Conservation (phyloP, 2,329 filamentous ascomycete genomes). For the Zymoseptoria pseudotritici region DNA sequence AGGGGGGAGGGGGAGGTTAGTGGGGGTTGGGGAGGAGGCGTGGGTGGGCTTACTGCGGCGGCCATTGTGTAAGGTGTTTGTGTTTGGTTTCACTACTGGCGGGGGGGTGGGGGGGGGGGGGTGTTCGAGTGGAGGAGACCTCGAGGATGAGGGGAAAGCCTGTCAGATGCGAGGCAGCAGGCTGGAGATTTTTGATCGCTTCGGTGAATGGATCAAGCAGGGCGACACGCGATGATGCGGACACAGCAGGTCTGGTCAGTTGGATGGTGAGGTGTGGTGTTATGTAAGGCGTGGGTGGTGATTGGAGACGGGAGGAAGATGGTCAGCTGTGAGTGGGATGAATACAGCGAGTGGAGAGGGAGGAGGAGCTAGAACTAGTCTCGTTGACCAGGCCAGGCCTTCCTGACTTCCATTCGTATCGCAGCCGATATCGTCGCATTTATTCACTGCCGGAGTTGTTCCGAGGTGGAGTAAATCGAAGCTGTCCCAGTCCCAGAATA, state of each 20-base stretch:
- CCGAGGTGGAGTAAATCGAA: neutral
- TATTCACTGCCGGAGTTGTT: neutral
- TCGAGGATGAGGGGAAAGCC: neutral
- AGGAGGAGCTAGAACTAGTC: too few species aligned
- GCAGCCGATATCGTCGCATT: neutral
- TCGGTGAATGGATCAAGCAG: neutral
- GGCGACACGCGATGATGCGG: neutral
- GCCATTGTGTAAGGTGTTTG: conserved; percentile 3
- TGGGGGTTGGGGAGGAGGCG: neutral
- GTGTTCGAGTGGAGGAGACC: neutral
- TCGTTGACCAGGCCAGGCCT: neutral
- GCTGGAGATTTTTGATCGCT: neutral
- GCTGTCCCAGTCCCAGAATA: neutral
- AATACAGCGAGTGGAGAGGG: neutral
- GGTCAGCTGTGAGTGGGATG: neutral
- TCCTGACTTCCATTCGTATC: neutral
- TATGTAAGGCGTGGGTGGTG: neutral
- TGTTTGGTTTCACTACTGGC: neutral
- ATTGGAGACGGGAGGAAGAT: neutral
- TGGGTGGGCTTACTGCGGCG: conserved; percentile 8
- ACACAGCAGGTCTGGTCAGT: neutral
- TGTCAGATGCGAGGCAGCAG: neutral
- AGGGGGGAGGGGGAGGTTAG: neutral
- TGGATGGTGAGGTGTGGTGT: neutral
- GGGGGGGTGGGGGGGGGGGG: neutral